These are phyloP conservation scores for Coemansia sp. DNA, from an alignment of 192 early-diverging fungal genomes.

Conservation along the genomic window DNA sequence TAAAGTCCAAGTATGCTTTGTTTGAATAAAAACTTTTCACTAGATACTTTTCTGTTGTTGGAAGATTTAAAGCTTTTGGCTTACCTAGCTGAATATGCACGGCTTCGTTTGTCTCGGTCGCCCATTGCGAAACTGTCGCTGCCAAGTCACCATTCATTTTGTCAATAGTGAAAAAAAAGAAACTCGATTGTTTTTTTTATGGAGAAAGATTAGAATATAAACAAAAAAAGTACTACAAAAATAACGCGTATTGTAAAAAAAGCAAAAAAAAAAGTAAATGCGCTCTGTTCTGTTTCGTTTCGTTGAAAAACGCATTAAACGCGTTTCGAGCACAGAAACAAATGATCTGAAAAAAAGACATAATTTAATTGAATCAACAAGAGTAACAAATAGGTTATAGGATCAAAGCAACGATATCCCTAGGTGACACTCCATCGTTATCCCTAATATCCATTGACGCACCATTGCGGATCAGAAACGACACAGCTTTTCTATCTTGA, in stretches of 20 bases:
- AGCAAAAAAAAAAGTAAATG: not conserved
- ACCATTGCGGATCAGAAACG: constrained; percentile 42
- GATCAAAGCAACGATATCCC: constrained; percentile 46
- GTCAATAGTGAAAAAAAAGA: not conserved
- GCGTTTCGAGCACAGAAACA: no score
- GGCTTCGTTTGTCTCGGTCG: constrained; percentile 39
- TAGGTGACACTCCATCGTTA: constrained; percentile 49
- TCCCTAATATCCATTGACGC: constrained; percentile 42
- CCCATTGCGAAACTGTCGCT: constrained; percentile 46
- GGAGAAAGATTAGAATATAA: not conserved
- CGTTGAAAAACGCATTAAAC: no score
- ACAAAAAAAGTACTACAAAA: not conserved
- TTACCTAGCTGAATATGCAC: constrained; percentile 40
- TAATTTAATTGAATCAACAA: constrained; percentile 1
- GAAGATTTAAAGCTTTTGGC: not conserved
- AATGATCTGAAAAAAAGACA: not conserved
- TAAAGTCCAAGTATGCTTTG: not conserved
- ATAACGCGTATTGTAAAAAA: not conserved
- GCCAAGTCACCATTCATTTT: constrained; percentile 36
- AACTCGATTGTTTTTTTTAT: no score
- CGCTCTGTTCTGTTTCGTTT: not conserved
- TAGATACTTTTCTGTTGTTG: not conserved
- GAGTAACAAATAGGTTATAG: constrained; percentile 12
- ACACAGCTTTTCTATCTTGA: constrained; percentile 38
- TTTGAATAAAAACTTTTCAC: not conserved